Base-by-base conservation (phyloP, 306 rosid genomes). In the Trichosanthes cucumerina region DNA sequence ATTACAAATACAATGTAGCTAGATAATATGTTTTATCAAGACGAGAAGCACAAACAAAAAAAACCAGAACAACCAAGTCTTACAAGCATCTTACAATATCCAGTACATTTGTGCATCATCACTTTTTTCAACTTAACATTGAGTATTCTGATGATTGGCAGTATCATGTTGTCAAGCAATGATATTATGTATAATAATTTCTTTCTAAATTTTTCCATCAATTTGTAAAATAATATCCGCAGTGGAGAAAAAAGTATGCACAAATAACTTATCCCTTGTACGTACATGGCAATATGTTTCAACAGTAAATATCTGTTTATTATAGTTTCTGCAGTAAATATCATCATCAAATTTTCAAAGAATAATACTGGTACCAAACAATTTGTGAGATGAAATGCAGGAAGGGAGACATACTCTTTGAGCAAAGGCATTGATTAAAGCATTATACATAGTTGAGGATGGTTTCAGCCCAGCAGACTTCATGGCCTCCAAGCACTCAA, bases 361-460 rank as follows among this genome's bases (percentile, higher is more conserved):
- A 72, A 26, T 14, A 26, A 14, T 8, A 26, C 28, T 28, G 11
- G 49, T 49, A 26, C 3, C 4, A 26, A 16, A 49, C 16, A 16
- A 72, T 4, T 49, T 72, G 58, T 14, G 68, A 72, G 68, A 21
- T 46, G 62, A 53, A 14, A 38, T 16, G 78, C 23, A 13, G 34
- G 38, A 50, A 81, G 26, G 39, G 49, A 76, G 58, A 57, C 88
- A 79, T 89, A 93, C 98, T 81, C 89, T 90, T 81, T 91, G 98
- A 24, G 97, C 98, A 56, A 90, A 91, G 79, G 98, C 97, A 84
- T 93, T 93, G 78, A 93, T 91, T 59, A 93, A 79, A 79, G 98
- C 98, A 81, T 93, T 93, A 71, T 90, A 91, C 97, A 93, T 91
- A 10, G 97, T 86, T 19, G 97, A 78, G 76, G 97, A 86, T 14